Conservation (phyloP, 2,329 filamentous ascomycete species). For the Neofusicoccum sp. region DNA sequence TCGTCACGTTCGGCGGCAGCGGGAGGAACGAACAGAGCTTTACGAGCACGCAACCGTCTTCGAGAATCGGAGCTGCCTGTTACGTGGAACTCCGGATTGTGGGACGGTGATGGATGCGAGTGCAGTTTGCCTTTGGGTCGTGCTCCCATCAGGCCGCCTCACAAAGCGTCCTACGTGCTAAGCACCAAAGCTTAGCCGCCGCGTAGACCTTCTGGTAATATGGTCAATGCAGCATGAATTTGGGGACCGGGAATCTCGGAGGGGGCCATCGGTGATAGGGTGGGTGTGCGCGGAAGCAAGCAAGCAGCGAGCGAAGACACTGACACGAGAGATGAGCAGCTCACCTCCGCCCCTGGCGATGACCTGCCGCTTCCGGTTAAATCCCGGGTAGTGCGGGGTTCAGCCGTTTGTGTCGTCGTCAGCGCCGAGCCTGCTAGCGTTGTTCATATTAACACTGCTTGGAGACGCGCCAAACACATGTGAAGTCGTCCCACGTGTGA, state of each 20-base stretch:
- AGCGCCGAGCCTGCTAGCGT: background rate
- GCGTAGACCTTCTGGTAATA: background rate
- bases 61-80: background rate
- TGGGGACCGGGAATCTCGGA: too few relatives aligned
- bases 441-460: background rate
- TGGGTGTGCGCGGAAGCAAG: background rate
- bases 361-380: conserved; percentile 8
- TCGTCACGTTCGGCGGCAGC: background rate
- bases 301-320: background rate
- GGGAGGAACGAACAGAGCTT: background rate
- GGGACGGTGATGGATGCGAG: background rate
- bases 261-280: too few relatives aligned
- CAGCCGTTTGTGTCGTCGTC: background rate
- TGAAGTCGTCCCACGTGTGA: background rate
- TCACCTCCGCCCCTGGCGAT: background rate
- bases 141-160: background rate
- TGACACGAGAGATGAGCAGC: too few relatives aligned
- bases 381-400: background rate
- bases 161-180: background rate
- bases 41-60: background rate
- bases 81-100: background rate
- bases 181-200: background rate
- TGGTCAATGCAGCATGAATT: background rate
- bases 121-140: background rate
- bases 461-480: background rate